Evolutionary conservation across 352 stramenopile species (phyloP).

Genomic region (Phytophthora podocarpi): DNA sequence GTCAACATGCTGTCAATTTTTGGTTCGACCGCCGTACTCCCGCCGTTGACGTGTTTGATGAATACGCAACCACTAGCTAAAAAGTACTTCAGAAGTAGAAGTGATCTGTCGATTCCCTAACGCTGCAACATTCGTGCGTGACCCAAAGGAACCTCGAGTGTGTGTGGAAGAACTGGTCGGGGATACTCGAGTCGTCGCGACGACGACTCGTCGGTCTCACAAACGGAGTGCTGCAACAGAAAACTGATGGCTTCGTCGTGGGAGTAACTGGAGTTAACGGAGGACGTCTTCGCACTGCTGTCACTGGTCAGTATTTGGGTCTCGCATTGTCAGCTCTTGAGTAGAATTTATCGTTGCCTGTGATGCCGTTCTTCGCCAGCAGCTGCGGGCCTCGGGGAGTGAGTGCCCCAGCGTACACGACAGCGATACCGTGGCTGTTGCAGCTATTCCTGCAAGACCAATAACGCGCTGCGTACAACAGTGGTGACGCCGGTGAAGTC

Average conservation of each 20-base stretch:
- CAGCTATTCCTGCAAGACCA: slow-evolving; percentile 83
- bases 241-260: slow-evolving; percentile 30
- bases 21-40: slow-evolving; percentile 28
- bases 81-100: slow-evolving; percentile 85
- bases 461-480: slow-evolving; percentile 71
- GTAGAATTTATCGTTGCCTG: slow-evolving; percentile 50
- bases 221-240: slow-evolving; percentile 71
- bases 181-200: neutral
- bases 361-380: slow-evolving; percentile 71
- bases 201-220: slow-evolving; percentile 48
- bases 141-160: slow-evolving; percentile 42
- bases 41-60: slow-evolving; percentile 42
- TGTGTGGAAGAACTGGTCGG: slow-evolving; percentile 59
- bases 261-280: too few species aligned
- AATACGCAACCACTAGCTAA: slow-evolving; percentile 58
- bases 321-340: slow-evolving; percentile 70
- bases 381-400: slow-evolving; percentile 57
- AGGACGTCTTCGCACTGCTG: neutral
- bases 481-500: slow-evolving; percentile 85
- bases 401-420: slow-evolving; percentile 70
- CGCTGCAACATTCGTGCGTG: slow-evolving; percentile 69
- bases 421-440: slow-evolving; percentile 58
- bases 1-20: slow-evolving; percentile 51
- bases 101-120: slow-evolving; percentile 43
- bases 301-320: slow-evolving; percentile 45